A percentile compares a stretch with the other conserved stretches of the same genome.
These are phyloP conservation scores for Yamadazyma dendronema DNA, from an alignment of 1,139 yeast species.

Conservation along the genomic window DNA sequence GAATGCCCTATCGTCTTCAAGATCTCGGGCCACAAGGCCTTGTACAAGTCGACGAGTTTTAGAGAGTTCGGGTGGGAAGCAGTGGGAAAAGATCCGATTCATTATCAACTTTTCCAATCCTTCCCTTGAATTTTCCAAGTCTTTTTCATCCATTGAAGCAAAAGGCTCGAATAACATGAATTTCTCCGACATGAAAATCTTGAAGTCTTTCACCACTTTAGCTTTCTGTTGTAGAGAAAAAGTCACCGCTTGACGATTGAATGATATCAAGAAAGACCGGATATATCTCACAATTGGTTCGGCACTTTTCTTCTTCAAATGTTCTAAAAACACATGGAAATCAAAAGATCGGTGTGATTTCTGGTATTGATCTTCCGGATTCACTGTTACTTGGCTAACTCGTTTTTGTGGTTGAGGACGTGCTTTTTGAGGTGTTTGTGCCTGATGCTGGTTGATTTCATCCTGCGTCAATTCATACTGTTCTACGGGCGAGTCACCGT, in stretches of 20 bases:
- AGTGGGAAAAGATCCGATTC: slow-evolving; percentile 76
- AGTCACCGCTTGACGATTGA: slow-evolving; percentile 54
- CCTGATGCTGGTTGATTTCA: slow-evolving; percentile 11
- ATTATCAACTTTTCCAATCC: slow-evolving; percentile 91
- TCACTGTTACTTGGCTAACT: slow-evolving; percentile 13
- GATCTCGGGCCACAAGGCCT: slow-evolving; percentile 41
- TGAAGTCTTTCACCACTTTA: slow-evolving; percentile 73
- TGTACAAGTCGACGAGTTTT: slow-evolving; percentile 22
- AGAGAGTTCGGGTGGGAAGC: slow-evolving; percentile 77
- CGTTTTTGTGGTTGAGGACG: slow-evolving; percentile 6
- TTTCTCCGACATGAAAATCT: slow-evolving; percentile 65
- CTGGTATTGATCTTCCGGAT: slow-evolving; percentile 22
- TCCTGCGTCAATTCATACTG: slow-evolving; percentile 15
- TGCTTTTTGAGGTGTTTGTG: not conserved
- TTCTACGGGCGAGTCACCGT: slow-evolving; percentile 12
- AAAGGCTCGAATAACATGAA: slow-evolving; percentile 73
- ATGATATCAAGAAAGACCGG: slow-evolving; percentile 75
- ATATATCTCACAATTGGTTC: slow-evolving; percentile 89
- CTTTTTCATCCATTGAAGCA: slow-evolving; percentile 55
- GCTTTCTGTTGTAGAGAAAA: slow-evolving; percentile 79
- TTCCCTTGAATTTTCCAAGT: slow-evolving; percentile 73
- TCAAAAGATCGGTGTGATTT: slow-evolving; percentile 63
- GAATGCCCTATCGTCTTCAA: slow-evolving; percentile 58
- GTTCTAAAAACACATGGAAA: slow-evolving; percentile 74
- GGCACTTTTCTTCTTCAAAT: slow-evolving; percentile 71